Evolutionary conservation across 2,329 filamentous ascomycete species (phyloP).

Genomic region (Aspergillus intermedius): DNA sequence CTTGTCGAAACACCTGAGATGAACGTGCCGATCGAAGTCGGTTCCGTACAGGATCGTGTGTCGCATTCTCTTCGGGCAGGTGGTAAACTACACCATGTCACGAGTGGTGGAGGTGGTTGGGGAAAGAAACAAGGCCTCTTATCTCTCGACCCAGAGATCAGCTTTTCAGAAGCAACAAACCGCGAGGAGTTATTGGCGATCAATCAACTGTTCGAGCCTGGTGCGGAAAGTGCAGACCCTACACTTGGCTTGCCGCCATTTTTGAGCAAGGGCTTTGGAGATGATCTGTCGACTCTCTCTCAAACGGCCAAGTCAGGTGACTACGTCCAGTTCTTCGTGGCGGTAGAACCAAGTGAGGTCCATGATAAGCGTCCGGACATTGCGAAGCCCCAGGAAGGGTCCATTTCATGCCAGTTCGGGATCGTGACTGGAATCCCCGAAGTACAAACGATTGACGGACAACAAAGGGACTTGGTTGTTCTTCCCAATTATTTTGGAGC

Average conservation of each 20-base stretch:
- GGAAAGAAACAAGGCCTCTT: slow-evolving; percentile 41
- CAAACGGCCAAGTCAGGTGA: slow-evolving; percentile 34
- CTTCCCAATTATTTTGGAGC: slow-evolving; percentile 33
- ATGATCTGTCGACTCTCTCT: slow-evolving; percentile 32
- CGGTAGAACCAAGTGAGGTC: slow-evolving; percentile 16
- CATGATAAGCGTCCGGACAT: background rate
- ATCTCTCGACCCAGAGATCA: slow-evolving; percentile 36
- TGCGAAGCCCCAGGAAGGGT: slow-evolving; percentile 1
- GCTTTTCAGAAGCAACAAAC: slow-evolving; percentile 17
- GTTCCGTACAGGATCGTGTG: slow-evolving; percentile 17
- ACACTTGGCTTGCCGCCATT: slow-evolving; percentile 13
- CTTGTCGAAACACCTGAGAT: slow-evolving; percentile 27
- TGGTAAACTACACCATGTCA: slow-evolving; percentile 35
- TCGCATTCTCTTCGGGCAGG: slow-evolving; percentile 23
- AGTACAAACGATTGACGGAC: background rate
- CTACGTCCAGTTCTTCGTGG: slow-evolving; percentile 37
- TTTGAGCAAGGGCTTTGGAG: slow-evolving; percentile 17
- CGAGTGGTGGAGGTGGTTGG: slow-evolving; percentile 41
- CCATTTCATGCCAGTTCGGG: slow-evolving; percentile 26
- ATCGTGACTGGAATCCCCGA: slow-evolving; percentile 20
- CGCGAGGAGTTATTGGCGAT: slow-evolving; percentile 14
- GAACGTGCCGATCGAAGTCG: slow-evolving; percentile 4
- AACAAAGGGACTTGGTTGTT: slow-evolving; percentile 14
- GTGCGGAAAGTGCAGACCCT: background rate
- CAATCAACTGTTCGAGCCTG: slow-evolving; percentile 18